phyloP scores from a whole-genome alignment of 225 moss, liverwort and hornwort genomes.

The Polytrichum formosum region DNA sequence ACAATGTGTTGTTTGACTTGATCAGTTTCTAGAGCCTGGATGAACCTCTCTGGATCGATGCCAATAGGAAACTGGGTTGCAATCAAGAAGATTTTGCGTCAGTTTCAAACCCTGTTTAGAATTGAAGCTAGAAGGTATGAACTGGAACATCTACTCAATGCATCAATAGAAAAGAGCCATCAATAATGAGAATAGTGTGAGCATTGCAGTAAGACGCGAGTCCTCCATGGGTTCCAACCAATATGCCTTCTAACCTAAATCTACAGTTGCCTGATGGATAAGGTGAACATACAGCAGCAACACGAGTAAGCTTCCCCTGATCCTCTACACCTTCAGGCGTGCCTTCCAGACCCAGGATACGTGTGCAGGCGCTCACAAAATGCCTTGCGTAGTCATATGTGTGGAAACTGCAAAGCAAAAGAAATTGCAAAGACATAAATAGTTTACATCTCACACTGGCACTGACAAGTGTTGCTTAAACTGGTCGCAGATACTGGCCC shows the following conservation, averaged over 20 bases:
- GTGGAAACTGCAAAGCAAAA: conserved; percentile 61
- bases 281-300: conserved; percentile 67
- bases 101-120: too few species aligned
- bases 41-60: conserved; percentile 90
- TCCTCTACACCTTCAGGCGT: conserved; percentile 97
- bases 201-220: conserved; percentile 1
- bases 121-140: too few species aligned
- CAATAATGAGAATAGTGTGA: conserved; percentile 8
- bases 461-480: too few species aligned
- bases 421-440: conserved; percentile 12
- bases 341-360: conserved; percentile 92
- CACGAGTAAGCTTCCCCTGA: conserved; percentile 86
- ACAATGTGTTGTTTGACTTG: conserved; percentile 83
- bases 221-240: too few species aligned
- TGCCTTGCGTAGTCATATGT: conserved; percentile 96
- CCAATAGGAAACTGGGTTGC: conserved; percentile 80
- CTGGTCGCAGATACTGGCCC: too few species aligned
- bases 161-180: conserved; percentile 9
- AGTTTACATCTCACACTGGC: neutral
- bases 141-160: conserved; percentile 8
- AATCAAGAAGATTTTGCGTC: neutral
- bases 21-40: conserved; percentile 86
- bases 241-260: too few species aligned
- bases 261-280: neutral
- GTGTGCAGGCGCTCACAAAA: conserved; percentile 96